Conservation (phyloP, 257 asterid species). For the Lycium barbarum region DNA sequence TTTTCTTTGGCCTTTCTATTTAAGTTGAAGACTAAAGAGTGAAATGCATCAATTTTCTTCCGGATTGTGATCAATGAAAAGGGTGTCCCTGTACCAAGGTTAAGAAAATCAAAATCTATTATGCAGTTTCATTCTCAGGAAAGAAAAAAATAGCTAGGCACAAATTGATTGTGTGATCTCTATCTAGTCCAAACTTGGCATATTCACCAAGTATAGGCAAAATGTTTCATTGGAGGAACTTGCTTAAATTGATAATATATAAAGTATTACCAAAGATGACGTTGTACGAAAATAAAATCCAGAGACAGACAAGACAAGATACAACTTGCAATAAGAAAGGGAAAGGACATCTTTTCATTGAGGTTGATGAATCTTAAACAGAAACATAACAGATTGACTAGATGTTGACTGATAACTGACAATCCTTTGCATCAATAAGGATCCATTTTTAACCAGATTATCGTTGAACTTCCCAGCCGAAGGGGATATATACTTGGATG, state of each 20-base stretch:
- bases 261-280: background rate
- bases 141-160: background rate
- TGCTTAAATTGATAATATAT: background rate
- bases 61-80: background rate
- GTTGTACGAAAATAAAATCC: background rate
- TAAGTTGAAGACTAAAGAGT: background rate
- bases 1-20: background rate
- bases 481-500: slow-evolving; percentile 10
- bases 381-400: slow-evolving; percentile 22
- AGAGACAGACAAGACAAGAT: slow-evolving; percentile 21
- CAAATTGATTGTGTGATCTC: background rate
- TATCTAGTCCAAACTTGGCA: background rate
- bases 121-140: background rate
- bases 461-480: background rate
- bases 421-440: slow-evolving; percentile 24
- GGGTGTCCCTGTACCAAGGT: background rate
- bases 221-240: slow-evolving; percentile 9
- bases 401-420: slow-evolving; percentile 32
- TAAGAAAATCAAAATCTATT: background rate
- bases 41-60: slow-evolving; percentile 1
- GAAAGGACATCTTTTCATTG: slow-evolving; percentile 26
- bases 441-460: background rate
- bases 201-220: background rate
- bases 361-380: slow-evolving; percentile 31
- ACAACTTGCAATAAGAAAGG: slow-evolving; percentile 27